These are phyloP conservation scores for Verticillium longisporum DNA, from an alignment of 2,329 filamentous ascomycete species.

Conservation along the genomic window DNA sequence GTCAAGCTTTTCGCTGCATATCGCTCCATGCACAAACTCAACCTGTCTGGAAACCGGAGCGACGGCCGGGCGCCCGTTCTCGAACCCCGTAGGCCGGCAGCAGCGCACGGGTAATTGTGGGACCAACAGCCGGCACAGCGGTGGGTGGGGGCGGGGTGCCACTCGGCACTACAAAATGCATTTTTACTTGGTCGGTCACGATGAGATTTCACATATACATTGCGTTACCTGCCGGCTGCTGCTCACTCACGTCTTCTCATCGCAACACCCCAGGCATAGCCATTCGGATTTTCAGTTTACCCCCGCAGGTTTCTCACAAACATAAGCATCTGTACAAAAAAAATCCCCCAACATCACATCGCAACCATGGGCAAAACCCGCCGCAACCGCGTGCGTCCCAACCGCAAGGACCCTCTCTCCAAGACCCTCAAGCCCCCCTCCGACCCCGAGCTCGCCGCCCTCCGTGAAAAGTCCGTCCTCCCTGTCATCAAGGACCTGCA, in stretches of 20 bases:
- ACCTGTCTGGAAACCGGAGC: neutral
- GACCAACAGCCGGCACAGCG: neutral
- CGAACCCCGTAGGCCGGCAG: neutral
- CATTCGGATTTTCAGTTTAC: too few relatives aligned
- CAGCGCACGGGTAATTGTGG: neutral
- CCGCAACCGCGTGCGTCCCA: constrained; percentile 40
- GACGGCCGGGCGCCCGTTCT: neutral
- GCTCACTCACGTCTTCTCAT: too few relatives aligned
- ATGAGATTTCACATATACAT: neutral
- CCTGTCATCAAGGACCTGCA: constrained; percentile 56
- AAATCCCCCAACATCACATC: too few relatives aligned
- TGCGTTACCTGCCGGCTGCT: too few relatives aligned
- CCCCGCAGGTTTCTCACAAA: neutral
- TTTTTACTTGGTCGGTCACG: neutral
- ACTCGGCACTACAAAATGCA: neutral
- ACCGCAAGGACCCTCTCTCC: constrained; percentile 46
- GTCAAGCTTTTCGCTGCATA: too few relatives aligned
- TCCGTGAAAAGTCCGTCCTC: constrained; percentile 57
- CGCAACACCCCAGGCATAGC: too few relatives aligned
- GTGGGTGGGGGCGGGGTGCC: neutral
- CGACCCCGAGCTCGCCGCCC: constrained; percentile 56
- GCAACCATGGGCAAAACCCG: constrained; percentile 52
- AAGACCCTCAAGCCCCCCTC: constrained; percentile 54
- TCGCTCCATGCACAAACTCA: too few relatives aligned
- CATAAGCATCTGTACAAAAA: neutral